phyloP scores from a whole-genome alignment of 352 stramenopile species.

The Albugo laibachii region DNA sequence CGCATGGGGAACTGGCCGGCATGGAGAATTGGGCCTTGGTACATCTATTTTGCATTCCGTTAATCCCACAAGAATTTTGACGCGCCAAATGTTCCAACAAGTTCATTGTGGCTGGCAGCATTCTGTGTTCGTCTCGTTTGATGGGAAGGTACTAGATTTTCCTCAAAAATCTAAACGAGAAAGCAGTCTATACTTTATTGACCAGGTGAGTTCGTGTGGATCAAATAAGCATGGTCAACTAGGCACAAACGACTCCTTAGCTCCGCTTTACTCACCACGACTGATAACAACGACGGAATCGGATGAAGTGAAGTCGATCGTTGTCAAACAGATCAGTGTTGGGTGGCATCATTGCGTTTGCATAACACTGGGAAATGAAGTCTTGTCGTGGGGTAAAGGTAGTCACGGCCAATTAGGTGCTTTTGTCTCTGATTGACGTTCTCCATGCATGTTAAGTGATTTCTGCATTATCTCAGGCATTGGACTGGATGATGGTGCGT shows the following conservation, averaged over 20 bases:
- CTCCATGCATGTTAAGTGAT: background rate
- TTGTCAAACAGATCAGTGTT: slow-evolving; percentile 19
- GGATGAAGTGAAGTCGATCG: no score
- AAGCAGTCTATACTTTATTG: slow-evolving; percentile 4
- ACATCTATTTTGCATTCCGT: slow-evolving; percentile 5
- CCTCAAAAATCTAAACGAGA: background rate
- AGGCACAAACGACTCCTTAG: slow-evolving; percentile 4
- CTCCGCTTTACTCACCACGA: background rate
- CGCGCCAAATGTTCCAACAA: slow-evolving; percentile 4
- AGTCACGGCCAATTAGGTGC: slow-evolving; percentile 45
- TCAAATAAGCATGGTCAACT: slow-evolving; percentile 67
- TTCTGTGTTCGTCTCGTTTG: slow-evolving; percentile 20
- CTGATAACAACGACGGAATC: no score
- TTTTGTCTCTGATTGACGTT: background rate
- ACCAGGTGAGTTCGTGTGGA: slow-evolving; percentile 30
- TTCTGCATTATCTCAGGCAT: slow-evolving; percentile 4
- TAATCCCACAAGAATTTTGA: slow-evolving; percentile 9
- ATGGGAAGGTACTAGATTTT: background rate
- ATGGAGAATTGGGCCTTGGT: slow-evolving; percentile 55
- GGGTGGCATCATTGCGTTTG: slow-evolving; percentile 67
- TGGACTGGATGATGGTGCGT: slow-evolving; percentile 4
- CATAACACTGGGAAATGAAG: slow-evolving; percentile 9
- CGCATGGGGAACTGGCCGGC: slow-evolving; percentile 45
- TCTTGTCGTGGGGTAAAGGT: slow-evolving; percentile 57
- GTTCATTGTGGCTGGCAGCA: slow-evolving; percentile 71